Conservation (phyloP, 257 asterid species). For the Salvia rosmarinus region DNA sequence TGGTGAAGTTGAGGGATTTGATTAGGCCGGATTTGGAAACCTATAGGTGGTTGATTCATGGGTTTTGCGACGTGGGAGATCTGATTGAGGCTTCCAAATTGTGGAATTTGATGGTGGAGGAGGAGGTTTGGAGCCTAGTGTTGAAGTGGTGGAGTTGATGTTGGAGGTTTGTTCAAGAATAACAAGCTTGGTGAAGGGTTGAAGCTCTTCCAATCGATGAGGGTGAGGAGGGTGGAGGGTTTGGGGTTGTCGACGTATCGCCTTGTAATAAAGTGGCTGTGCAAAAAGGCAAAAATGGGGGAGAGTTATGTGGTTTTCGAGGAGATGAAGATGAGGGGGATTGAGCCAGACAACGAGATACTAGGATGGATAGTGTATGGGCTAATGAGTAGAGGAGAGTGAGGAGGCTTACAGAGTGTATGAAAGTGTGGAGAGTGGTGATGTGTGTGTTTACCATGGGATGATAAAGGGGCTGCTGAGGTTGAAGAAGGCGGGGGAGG, state of each 20-base stretch:
- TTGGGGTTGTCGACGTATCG: constrained; percentile 59
- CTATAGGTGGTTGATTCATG: constrained; percentile 78
- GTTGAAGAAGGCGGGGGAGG: constrained; percentile 71
- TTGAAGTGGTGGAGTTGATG: constrained; percentile 51
- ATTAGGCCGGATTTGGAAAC: constrained; percentile 60
- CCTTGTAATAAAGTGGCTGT: constrained; percentile 79
- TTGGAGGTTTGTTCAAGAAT: constrained; percentile 72
- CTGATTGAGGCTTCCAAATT: constrained; percentile 80
- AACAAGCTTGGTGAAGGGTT: constrained; percentile 57
- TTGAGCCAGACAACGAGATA: constrained; percentile 51
- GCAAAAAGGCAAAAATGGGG: constrained; percentile 69
- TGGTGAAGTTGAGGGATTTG: constrained; percentile 60
- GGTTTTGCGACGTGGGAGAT: constrained; percentile 83
- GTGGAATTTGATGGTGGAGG: constrained; percentile 90
- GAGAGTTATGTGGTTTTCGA: constrained; percentile 59
- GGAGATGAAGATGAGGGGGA: constrained; percentile 71
- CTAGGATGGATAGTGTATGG: constrained; percentile 59
- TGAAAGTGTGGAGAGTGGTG: constrained; percentile 53
- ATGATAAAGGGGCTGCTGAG: constrained; percentile 83
- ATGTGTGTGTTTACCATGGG: constrained; percentile 70
- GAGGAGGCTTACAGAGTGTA: constrained; percentile 61
- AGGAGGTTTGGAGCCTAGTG: constrained; percentile 63
- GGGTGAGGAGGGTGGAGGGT: constrained; percentile 50
- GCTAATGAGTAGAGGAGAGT: constrained; percentile 61
- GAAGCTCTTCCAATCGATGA: constrained; percentile 72